Base-by-base conservation (phyloP, 495 filamentous ascomycete species). In the Viridothelium virens region DNA sequence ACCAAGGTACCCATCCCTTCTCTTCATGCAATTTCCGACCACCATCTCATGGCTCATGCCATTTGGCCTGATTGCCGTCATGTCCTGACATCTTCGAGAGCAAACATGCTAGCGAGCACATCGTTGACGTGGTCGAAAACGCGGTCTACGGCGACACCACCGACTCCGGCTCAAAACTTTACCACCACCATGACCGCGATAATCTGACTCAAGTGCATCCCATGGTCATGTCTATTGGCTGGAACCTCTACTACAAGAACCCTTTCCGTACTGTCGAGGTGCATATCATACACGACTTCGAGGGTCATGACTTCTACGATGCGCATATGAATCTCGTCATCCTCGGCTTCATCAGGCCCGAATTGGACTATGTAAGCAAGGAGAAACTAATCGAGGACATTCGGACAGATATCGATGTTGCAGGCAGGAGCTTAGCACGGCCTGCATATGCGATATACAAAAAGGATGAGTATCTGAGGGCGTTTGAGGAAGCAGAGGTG, bases 201-300 rank as follows among this genome's bases (percentile, higher is more conserved):
- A 31, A 65, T 10, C 56, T 63, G 18, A 69, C 68, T 16, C 63
- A 63, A n/a, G 71, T 96, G 25, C 90, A 87, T 75, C 90, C 90
- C 0, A 95, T 96, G 79, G 93, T 96, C 62, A 87, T 98, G 87
- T 89, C 85, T 46, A 93, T 98, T 62, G 92, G 93, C n/a, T 96
- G 89, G 81, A 96, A 96, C 73, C 91, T 92, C 0, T 95, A 91
- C 76, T 96, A 95, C 79, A 92, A 91, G 74, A 96, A 97, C 76
- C 83, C 83, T 33, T 84, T 88, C 47, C 83, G 90, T 25, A 88
- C 84, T 47, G 89, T 93, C 78, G 94, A 97, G 83, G 92, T 97
- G 69, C 93, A 97, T 77, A 83, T 98, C 65, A 82, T 98, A 78
- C 87, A 89, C 77, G 70, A 66, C 66, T 96, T 87, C 80, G 77